These are phyloP conservation scores for Marasmius oreades DNA, from an alignment of 1,284 basidiomycete species.

Conservation along the genomic window DNA sequence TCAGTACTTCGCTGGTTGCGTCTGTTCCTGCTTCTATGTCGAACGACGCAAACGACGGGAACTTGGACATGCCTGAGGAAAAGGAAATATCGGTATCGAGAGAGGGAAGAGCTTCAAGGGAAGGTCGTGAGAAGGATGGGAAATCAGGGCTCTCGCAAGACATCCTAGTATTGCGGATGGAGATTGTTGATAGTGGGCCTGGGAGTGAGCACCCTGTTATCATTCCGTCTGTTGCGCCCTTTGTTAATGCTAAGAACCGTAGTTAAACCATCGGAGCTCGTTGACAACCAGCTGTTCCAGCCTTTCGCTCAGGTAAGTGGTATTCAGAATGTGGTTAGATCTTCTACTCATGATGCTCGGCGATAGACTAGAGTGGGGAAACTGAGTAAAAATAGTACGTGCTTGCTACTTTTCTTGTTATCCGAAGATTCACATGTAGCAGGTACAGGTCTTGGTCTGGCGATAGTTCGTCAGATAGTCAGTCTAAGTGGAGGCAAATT, in stretches of 20 bases:
- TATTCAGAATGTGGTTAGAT: not conserved
- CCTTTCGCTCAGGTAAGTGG: conserved; percentile 25
- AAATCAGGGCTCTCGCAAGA: conserved; percentile 11
- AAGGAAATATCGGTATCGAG: not conserved
- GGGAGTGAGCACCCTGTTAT: conserved; percentile 5
- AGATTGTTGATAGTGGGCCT: conserved; percentile 11
- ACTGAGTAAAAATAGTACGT: conserved; percentile 36
- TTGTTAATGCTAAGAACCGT: conserved; percentile 10
- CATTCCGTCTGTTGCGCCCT: conserved; percentile 6
- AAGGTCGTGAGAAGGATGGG: conserved; percentile 1
- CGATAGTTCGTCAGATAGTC: conserved; percentile 49
- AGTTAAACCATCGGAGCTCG: conserved; percentile 34
- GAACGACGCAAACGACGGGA: not conserved
- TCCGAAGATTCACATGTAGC: not conserved
- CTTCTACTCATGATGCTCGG: not conserved
- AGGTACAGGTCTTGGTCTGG: conserved; percentile 42
- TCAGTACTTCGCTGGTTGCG: conserved; percentile 26
- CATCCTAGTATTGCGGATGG: conserved; percentile 13
- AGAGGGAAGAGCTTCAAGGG: not conserved
- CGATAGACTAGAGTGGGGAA: conserved; percentile 27
- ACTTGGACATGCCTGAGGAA: not conserved
- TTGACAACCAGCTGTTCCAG: conserved; percentile 34
- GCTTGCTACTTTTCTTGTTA: conserved; percentile 1
- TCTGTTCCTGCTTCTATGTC: not conserved
- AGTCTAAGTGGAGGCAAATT: conserved; percentile 44